Conservation (phyloP, 805 yeast genomes). For the Wickerhamomyces chambardii region DNA sequence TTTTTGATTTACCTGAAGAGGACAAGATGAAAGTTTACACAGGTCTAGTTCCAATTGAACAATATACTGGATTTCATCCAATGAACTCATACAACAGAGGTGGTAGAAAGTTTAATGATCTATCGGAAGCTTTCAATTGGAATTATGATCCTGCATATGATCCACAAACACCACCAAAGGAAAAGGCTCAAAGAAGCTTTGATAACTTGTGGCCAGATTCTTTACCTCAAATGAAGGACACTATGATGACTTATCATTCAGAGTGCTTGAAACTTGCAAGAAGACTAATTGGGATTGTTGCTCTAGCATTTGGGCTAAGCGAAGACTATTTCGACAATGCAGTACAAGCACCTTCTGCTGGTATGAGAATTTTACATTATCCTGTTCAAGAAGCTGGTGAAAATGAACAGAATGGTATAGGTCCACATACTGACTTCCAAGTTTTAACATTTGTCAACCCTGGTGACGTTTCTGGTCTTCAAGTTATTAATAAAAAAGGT, state of each 20-base stretch:
- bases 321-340: conserved; percentile 18
- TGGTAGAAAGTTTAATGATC: conserved; percentile 15
- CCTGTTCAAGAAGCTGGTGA: conserved; percentile 19
- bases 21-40: conserved; percentile 19
- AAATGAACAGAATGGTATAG: conserved; percentile 24
- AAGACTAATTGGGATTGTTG: conserved; percentile 16
- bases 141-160: conserved; percentile 17
- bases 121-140: conserved; percentile 25
- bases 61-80: conserved; percentile 16
- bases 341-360: conserved; percentile 18
- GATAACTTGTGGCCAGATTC: conserved; percentile 20
- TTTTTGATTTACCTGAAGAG: conserved; percentile 16
- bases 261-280: conserved; percentile 16
- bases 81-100: conserved; percentile 8
- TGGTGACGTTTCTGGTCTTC: conserved; percentile 27
- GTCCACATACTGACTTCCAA: conserved; percentile 30
- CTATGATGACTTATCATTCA: conserved; percentile 14
- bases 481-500: conserved; percentile 23
- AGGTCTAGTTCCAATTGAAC: conserved; percentile 12
- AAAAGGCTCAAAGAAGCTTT: conserved; percentile 14
- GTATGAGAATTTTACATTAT: conserved; percentile 24
- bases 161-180: conserved; percentile 7
- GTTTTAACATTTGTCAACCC: conserved; percentile 25
- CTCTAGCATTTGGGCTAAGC: conserved; percentile 20
- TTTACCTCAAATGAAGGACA: conserved; percentile 14